Evolutionary conservation across 352 stramenopile genomes (phyloP), one percentile per base, ranked within the genome.

Genomic region (Pythium phragmiticola): DNA sequence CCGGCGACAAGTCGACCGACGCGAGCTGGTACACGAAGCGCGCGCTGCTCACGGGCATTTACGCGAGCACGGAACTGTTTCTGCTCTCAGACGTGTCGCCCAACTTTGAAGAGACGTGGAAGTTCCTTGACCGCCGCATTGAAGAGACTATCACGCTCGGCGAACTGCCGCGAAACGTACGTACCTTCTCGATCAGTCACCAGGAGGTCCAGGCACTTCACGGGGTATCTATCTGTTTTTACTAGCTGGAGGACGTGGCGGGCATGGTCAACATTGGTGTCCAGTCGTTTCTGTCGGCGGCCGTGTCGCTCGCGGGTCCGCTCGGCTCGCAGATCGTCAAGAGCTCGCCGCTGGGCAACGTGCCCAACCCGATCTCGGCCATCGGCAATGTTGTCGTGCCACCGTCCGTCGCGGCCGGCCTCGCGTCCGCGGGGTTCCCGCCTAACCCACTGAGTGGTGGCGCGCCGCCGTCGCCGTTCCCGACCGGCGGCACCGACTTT

Each of bases 11-110:
- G 72, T 93, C 87, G 56, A 92, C 80, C 33, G 84, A 94, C 65
- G 64, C 80, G 58, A 88, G 76, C 19, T 95, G 87, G 87, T 95
- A 95, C 72, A 90, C 84, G 26, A 95, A 95, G 72, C 84, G 84
- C 41, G 84, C 84, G 26, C 65, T 92, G 36, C 77, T 95, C 30
- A 88, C 80, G 43, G 82, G 73, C 13, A 84, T 93, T 58, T 92
- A 95, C 68, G 76, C 83, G 19, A 90, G 78, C 65, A 92, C 82
- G 50, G 87, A 95, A 71, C 71, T 95, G 26, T 92, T 91, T 39
- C 80, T 94, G 80, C 77, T 95, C n/a, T 87, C 82, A 43, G 87
- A 95, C 67, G 65, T 80, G 64, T 95, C 87, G 46, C 63, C 71
- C 2, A 74, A 79, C 67, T 90, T 81, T 39, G 68, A 91, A 51